Evolutionary conservation across 805 yeast species (phyloP), one percentile per base, ranked within the genome.

Genomic region (Blastobotrys muscicola): DNA sequence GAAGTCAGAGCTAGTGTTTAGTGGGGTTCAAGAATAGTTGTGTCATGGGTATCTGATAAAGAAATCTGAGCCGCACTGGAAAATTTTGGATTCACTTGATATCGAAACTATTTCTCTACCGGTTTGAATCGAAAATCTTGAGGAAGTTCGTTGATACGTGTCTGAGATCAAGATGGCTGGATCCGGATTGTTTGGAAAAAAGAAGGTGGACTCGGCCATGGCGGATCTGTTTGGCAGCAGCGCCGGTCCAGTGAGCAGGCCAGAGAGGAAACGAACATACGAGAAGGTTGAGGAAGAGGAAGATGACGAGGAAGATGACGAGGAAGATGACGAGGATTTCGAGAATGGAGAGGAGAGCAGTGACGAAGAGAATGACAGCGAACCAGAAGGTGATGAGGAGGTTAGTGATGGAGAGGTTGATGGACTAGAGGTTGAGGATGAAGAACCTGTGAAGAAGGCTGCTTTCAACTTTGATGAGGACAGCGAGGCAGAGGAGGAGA

Each of bases 371-470:
- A 52, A 46, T 14, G 58, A 52, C 49, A 57, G 38, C 58, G 56
- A 26, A 55, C 57, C 35, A 59, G 55, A 40, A 64, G 55, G 47
- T 57, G 43, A 35, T 48, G 50, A 44, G 53, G 50, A 44, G 35
- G 55, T 56, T 20, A 71, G 65, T 23, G 70, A 62, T 16, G 60
- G 72, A 38, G 75, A 66, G n/a, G n/a, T n/a, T n/a, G n/a, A n/a
- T n/a, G n/a, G n/a, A n/a, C n/a, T n/a, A 15, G 80, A 75, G 50
- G 60, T 78, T 36, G 85, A 80, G 60, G 71, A 68, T 7, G 66
- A 63, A 38, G 80, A 80, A 57, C 69, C 71, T 52, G 65, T 67
- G 20, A 76, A 76, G 50, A 52, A 76, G n/a, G 56, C 26, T 20
- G 26, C 26, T 4, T 20, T 20, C 26, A 20, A 20, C 26, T 20